Conservation (phyloP, 1,284 basidiomycete species). For the Trametes sp. region DNA sequence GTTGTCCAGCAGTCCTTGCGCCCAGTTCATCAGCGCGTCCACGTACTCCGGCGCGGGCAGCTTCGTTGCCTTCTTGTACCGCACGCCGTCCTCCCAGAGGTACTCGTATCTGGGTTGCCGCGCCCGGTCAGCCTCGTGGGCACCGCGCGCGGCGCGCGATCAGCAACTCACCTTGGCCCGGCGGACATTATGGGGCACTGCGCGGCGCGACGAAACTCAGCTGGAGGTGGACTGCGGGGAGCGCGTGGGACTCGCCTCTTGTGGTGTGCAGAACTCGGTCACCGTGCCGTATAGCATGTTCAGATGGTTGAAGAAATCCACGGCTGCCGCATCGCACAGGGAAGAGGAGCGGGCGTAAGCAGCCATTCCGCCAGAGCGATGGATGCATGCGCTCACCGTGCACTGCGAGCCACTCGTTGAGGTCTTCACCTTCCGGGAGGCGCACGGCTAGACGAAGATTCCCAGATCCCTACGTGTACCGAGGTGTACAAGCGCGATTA, state of each 20-base stretch:
- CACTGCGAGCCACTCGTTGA: constrained; percentile 96
- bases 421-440: constrained; percentile 93
- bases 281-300: constrained; percentile 98
- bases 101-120: constrained; percentile 84
- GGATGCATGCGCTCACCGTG: constrained; percentile 70
- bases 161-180: constrained; percentile 80
- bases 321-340: constrained; percentile 59
- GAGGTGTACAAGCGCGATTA: no score
- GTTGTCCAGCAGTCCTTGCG: constrained; percentile 93
- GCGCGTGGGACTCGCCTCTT: constrained; percentile 67
- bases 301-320: constrained; percentile 96
- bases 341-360: not conserved
- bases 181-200: constrained; percentile 99
- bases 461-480: constrained; percentile 80
- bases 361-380: not conserved
- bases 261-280: constrained; percentile 94
- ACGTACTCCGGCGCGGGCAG: constrained; percentile 96
- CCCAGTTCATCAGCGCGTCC: constrained; percentile 99
- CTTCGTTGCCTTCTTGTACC: constrained; percentile 93
- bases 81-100: constrained; percentile 96
- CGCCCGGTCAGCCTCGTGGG: not conserved
- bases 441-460: constrained; percentile 91
- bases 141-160: not conserved
- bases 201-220: constrained; percentile 11
- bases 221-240: constrained; percentile 15